Evolutionary conservation across 495 filamentous ascomycete genomes (phyloP), one percentile per base, ranked within the genome.

Genomic region (Aspergillus olivimuriae): DNA sequence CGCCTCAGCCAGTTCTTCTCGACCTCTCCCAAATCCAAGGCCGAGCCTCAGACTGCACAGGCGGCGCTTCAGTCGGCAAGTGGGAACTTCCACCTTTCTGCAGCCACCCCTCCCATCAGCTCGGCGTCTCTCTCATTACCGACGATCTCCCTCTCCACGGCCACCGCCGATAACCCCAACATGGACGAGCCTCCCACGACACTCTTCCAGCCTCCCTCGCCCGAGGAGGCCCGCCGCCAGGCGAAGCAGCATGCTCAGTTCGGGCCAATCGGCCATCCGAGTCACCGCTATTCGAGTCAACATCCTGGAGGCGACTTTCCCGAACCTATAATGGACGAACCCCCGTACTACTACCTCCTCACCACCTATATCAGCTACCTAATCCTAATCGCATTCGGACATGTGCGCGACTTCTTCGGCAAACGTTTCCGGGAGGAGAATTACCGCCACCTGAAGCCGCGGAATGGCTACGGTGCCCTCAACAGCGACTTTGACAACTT

Each of bases 401-500:
- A 98, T 59, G 78, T 95, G 28, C 81, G 92, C 52, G 92, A 98
- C 65, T 98, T 95, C 65, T 98, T 98, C 59, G 92, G 94, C 52
- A 97, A 96, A 70, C 80, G 88, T 17, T 95, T 97, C 65, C 81
- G 83, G 56, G 76, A 88, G 53, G 78, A 84, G 39, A 72, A 83
- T 43, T 98, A 98, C 65, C 79, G 78, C 55, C 84, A 94, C 53
- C 67, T 98, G 53, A 87, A 84, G 60, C 76, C 80, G 17, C 71
- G 76, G 39, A 86, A 96, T 63, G 92, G 92, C 32, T 96, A 95
- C 62, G 92, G 89, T 14, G 87, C 92, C n/a, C 72, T 98, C 52
- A 96, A 96, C 64, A 94, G 87, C 51, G 92, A 97, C 65, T 98
- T 98, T 54, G 92, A 98, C 69, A 97, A 89, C 65, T 98, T 98